Evolutionary conservation across 1,284 basidiomycete species (phyloP).

Genomic region (Mycena sp.): DNA sequence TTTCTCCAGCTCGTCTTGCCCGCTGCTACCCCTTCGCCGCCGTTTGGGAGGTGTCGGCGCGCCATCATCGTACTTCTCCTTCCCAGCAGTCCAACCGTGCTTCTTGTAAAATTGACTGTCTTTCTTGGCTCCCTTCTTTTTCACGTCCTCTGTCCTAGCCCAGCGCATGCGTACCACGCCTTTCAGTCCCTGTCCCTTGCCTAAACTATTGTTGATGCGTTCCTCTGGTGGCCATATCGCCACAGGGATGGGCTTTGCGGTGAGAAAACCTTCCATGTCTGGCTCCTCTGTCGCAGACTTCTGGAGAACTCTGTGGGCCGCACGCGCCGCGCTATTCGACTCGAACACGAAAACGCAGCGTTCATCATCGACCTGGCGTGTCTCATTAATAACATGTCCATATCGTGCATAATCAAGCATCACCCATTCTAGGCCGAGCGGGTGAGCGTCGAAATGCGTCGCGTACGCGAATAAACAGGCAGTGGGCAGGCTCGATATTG

Average conservation of each 20-base stretch:
- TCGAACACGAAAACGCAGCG: conserved; percentile 81
- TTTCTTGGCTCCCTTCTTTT: conserved; percentile 73
- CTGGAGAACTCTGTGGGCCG: conserved; percentile 59
- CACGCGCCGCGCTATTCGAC: conserved; percentile 58
- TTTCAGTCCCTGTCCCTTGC: conserved; percentile 68
- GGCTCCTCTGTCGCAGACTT: conserved; percentile 59
- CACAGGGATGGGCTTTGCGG: conserved; percentile 73
- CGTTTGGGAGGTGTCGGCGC: conserved; percentile 41
- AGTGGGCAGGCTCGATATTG: conserved; percentile 76
- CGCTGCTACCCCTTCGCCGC: conserved; percentile 39
- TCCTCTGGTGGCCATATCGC: conserved; percentile 82
- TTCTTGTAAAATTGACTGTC: conserved; percentile 80
- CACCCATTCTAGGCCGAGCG: conserved; percentile 72
- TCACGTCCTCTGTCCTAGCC: conserved; percentile 74
- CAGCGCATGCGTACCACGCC: conserved; percentile 75
- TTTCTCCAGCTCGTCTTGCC: conserved; percentile 45
- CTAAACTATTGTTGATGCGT: conserved; percentile 73
- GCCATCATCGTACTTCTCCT: conserved; percentile 51
- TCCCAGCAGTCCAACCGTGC: conserved; percentile 73
- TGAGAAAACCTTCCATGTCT: conserved; percentile 65
- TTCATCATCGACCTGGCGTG: conserved; percentile 80
- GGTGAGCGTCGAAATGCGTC: conserved; percentile 58
- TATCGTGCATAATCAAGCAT: conserved; percentile 75
- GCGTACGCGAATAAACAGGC: conserved; percentile 80
- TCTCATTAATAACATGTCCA: conserved; percentile 66